These are phyloP conservation scores for Orobanche coerulescens DNA, from an alignment of 257 asterid genomes.

Conservation along the genomic window DNA sequence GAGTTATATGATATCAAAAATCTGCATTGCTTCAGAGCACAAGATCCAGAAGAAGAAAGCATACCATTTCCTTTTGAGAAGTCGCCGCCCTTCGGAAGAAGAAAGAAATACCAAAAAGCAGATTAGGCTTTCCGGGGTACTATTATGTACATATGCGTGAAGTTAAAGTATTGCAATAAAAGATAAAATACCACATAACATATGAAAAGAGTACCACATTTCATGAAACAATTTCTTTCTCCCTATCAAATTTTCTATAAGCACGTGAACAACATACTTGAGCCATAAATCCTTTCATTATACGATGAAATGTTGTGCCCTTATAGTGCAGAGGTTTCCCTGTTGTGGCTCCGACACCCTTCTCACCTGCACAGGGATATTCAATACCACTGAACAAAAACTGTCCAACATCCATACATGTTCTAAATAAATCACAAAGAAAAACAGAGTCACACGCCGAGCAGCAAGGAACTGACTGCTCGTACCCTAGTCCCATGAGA, in stretches of 20 bases:
- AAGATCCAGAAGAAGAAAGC: conserved; percentile 58
- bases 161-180: not conserved
- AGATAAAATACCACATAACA: not conserved
- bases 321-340: conserved; percentile 93
- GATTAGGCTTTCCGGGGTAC: conserved; percentile 20
- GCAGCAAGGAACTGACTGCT: not conserved
- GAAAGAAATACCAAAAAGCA: conserved; percentile 19
- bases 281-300: conserved; percentile 93
- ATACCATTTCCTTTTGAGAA: conserved; percentile 95
- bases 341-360: conserved; percentile 70
- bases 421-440: not conserved
- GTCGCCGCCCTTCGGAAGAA: conserved; percentile 78
- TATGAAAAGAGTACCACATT: not conserved
- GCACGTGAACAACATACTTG: conserved; percentile 50
- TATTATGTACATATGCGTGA: conserved; percentile 1
- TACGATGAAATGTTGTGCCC: conserved; percentile 83
- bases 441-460: not conserved
- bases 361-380: conserved; percentile 61
- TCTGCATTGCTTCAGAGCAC: conserved; percentile 52
- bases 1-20: conserved; percentile 46
- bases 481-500: not conserved
- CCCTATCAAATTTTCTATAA: not conserved
- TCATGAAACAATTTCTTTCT: conserved; percentile 8
- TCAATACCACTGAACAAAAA: conserved; percentile 2
- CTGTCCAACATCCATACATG: not conserved